Evolutionary conservation across 163 green algal species (phyloP).

Genomic region (Coccomyxa subellipsoidea): DNA sequence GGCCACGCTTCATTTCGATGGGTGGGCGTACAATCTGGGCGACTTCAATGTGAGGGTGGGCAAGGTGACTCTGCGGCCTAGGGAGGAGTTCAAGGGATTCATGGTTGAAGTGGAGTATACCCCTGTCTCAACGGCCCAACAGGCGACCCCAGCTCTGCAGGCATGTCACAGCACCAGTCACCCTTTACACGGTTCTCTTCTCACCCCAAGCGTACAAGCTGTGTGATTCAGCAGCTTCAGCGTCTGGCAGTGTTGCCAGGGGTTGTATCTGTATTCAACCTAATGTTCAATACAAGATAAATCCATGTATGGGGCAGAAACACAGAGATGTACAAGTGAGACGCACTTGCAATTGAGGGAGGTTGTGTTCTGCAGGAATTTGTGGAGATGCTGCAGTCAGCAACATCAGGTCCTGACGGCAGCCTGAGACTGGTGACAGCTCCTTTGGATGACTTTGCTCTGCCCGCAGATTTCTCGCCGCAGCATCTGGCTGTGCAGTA

Average conservation of each 20-base stretch:
- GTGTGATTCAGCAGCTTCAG: background rate
- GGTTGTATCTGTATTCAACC: background rate
- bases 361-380: background rate
- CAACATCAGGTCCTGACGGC: background rate
- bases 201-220: background rate
- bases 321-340: no score
- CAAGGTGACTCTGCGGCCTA: background rate
- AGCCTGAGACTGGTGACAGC: conserved; percentile 5
- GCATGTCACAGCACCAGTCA: background rate
- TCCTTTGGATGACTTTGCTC: background rate
- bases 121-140: background rate
- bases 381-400: conserved; percentile 15
- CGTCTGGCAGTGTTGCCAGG: background rate
- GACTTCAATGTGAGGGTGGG: conserved; percentile 5
- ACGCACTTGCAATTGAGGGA: background rate
- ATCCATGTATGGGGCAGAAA: background rate
- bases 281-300: background rate
- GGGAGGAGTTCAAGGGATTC: conserved; percentile 13
- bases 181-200: no score
- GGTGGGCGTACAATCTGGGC: conserved; percentile 5
- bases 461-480: background rate
- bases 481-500: conserved; percentile 16
- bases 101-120: conserved; percentile 17
- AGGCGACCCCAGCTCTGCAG: background rate
- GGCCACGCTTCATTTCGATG: conserved; percentile 6